phyloP scores from a whole-genome alignment of 192 early-diverging fungal species.

The Haplosporangium gracile region DNA sequence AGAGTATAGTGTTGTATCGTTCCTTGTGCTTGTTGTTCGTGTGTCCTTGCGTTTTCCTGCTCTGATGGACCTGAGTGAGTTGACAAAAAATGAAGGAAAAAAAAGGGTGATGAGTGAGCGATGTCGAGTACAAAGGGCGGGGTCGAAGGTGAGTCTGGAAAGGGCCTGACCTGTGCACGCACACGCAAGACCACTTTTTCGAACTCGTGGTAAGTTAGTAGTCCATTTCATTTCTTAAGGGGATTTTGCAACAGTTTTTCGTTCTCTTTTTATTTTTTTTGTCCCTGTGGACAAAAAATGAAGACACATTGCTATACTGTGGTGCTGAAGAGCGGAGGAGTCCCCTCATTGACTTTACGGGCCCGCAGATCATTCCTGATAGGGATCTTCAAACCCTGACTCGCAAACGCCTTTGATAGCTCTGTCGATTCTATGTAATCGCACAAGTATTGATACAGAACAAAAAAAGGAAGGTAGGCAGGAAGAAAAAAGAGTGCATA shows the following conservation, averaged over 20 bases:
- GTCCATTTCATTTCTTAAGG: no score
- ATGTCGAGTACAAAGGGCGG: no score
- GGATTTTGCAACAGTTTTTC: no score
- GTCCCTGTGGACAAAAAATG: neutral
- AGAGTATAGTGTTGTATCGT: neutral
- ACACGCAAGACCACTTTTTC: no score
- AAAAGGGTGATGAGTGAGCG: no score
- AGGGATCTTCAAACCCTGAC: conserved; percentile 84
- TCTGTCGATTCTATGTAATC: conserved; percentile 76
- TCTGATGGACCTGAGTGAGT: neutral
- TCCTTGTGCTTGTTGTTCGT: neutral
- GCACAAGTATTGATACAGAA: neutral
- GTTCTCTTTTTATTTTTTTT: neutral
- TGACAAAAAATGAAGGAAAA: no score
- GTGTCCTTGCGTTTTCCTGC: neutral
- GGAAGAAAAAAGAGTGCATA: neutral
- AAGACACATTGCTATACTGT: neutral
- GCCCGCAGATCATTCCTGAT: conserved; percentile 75
- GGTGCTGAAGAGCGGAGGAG: neutral
- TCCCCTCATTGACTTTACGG: conserved; percentile 28
- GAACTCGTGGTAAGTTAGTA: no score
- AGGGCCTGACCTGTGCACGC: no score
- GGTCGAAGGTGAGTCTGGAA: no score
- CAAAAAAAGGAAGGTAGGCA: neutral
- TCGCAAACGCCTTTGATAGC: conserved; percentile 82